Evolutionary conservation across 768 basidiomycete species (phyloP).

Genomic region (Xerocomellus amylosporus): DNA sequence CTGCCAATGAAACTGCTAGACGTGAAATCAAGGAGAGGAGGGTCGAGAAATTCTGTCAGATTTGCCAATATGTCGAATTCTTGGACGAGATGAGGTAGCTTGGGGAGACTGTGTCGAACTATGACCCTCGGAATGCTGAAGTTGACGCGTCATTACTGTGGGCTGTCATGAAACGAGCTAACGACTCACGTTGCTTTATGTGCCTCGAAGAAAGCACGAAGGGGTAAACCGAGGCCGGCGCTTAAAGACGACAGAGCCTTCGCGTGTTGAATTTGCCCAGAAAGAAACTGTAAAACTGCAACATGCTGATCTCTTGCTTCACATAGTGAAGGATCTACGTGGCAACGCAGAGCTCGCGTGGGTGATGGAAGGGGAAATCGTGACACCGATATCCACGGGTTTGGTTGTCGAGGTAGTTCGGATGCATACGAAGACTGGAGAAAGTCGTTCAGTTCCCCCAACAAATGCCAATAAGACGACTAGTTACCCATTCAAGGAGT

Average conservation of each 20-base stretch:
- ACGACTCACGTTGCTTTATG: constrained; percentile 20
- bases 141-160: neutral
- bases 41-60: constrained; percentile 18
- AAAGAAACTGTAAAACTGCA: constrained; percentile 25
- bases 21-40: constrained; percentile 25
- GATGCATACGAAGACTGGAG: constrained; percentile 16
- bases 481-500: constrained; percentile 24
- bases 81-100: neutral
- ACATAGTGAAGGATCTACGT: constrained; percentile 1
- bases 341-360: constrained; percentile 4
- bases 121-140: constrained; percentile 13
- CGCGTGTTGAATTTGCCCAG: constrained; percentile 29
- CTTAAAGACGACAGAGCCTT: constrained; percentile 25
- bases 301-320: constrained; percentile 16
- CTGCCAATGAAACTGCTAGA: constrained; percentile 28
- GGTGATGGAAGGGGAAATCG: constrained; percentile 11
- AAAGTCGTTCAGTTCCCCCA: constrained; percentile 5
- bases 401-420: constrained; percentile 3
- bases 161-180: neutral
- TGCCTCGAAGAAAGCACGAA: constrained; percentile 22
- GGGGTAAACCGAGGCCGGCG: constrained; percentile 16
- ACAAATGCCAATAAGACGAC: neutral
- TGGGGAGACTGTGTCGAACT: neutral
- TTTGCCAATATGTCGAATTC: constrained; percentile 17
- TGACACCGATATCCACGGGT: neutral